Conservation (phyloP, 2,329 filamentous ascomycete species). For the Ilyonectria sp. region DNA sequence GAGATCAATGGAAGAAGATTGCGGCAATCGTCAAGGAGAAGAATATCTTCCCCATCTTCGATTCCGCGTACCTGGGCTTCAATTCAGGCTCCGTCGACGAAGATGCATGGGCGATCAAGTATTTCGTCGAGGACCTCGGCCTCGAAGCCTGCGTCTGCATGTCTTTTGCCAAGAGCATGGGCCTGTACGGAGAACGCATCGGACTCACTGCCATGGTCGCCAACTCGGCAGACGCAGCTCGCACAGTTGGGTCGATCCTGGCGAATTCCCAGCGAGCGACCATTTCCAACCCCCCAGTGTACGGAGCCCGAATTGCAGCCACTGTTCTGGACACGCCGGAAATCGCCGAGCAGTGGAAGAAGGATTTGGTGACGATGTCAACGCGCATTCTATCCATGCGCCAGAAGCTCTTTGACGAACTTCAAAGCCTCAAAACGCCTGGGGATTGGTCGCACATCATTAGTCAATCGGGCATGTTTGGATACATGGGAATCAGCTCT, state of each 20-base stretch:
- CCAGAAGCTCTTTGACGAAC: slow-evolving; percentile 49
- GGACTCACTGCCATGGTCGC: slow-evolving; percentile 51
- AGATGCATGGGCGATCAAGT: slow-evolving; percentile 42
- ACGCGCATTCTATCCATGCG: slow-evolving; percentile 53
- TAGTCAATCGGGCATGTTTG: slow-evolving; percentile 57
- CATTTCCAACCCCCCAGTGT: slow-evolving; percentile 53
- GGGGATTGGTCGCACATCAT: slow-evolving; percentile 54
- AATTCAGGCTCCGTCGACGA: slow-evolving; percentile 44
- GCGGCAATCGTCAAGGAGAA: slow-evolving; percentile 31
- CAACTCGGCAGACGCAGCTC: slow-evolving; percentile 31
- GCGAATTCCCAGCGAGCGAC: slow-evolving; percentile 51
- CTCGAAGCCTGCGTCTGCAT: slow-evolving; percentile 70
- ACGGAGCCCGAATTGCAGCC: slow-evolving; percentile 53
- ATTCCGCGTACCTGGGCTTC: slow-evolving; percentile 44
- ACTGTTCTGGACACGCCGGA: slow-evolving; percentile 48
- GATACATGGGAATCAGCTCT: slow-evolving; percentile 60
- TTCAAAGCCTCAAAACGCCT: slow-evolving; percentile 49
- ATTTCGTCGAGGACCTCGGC: slow-evolving; percentile 49
- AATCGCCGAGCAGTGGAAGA: slow-evolving; percentile 51
- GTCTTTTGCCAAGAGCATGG: slow-evolving; percentile 75
- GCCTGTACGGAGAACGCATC: slow-evolving; percentile 57
- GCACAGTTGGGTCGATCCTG: slow-evolving; percentile 47
- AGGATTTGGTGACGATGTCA: slow-evolving; percentile 55
- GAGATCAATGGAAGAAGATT: slow-evolving; percentile 45
- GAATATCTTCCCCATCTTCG: slow-evolving; percentile 39